Base-by-base conservation (phyloP, 306 rosid species). In the Prunus davidiana region DNA sequence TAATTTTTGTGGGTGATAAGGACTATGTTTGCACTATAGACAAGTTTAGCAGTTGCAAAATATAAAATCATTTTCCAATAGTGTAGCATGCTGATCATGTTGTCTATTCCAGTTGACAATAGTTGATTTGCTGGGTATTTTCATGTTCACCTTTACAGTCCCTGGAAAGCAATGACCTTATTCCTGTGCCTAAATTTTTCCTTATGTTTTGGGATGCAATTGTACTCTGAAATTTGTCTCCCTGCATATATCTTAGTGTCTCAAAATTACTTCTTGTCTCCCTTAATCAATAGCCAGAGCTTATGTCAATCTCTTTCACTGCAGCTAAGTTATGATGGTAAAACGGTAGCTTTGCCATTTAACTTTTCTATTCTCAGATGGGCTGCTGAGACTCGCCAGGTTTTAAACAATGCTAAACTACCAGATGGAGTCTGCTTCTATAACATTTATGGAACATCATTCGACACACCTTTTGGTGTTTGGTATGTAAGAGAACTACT, bases 391-490 rank as follows among this genome's bases (percentile, higher is more conserved):
- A 91, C 98, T 68, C 95, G 89, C 63, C 83, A 85, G 82, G 80
- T 91, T 80, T 57, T 85, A 43, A 51, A 78, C 52, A 77, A 83
- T 66, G 89, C 93, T 69, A 89, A 82, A 82, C 83, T 94, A 67
- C 98, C 96, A n/a, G 89, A 87, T 57, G 88, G 93, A 52, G 83
- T 94, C 82, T 25, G 80, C 88, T 94, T 90, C 89, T 91, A 91
- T 77, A 94, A 90, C 83, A 90, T 94, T 70, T 91, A 91, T 81
- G 98, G 98, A 66, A 85, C 87, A 68, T 87, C 91, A 27, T 71
- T 87, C 25, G 95, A 90, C 72, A 91, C 97, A 16, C 98, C 96
- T 69, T 91, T 87, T 70, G 96, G 91, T 85, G 97, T 91, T 78
- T 84, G 98, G 97, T 94, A 90, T 68, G 94, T 80, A 62, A 71